Evolutionary conservation across 2,329 filamentous ascomycete species (phyloP).

Genomic region (Microsporum audouinii): DNA sequence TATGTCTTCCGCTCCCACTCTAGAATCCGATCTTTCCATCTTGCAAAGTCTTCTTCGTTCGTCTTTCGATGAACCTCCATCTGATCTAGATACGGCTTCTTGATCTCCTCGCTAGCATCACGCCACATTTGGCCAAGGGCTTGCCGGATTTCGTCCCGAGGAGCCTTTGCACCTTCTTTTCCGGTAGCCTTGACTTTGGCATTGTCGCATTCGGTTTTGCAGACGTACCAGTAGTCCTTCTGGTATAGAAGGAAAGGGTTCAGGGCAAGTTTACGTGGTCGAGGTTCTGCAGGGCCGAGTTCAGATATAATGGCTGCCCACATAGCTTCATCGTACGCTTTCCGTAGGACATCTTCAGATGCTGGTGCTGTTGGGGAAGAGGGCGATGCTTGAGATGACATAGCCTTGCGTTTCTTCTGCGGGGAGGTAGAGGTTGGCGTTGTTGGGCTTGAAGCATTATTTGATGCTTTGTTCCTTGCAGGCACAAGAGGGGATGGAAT

Average conservation of each 20-base stretch:
- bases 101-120: slow-evolving; percentile 56
- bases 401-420: slow-evolving; percentile 20
- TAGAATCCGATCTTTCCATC: slow-evolving; percentile 61
- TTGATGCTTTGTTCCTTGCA: slow-evolving; percentile 43
- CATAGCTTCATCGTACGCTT: slow-evolving; percentile 48
- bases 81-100: slow-evolving; percentile 65
- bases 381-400: not conserved
- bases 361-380: not conserved
- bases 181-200: slow-evolving; percentile 53
- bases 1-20: slow-evolving; percentile 34
- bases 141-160: slow-evolving; percentile 63
- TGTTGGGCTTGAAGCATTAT: slow-evolving; percentile 18
- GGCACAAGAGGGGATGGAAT: slow-evolving; percentile 63
- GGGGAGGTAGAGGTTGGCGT: slow-evolving; percentile 16
- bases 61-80: slow-evolving; percentile 58
- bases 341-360: slow-evolving; percentile 23
- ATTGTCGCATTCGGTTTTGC: slow-evolving; percentile 57
- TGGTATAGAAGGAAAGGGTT: slow-evolving; percentile 88
- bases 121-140: slow-evolving; percentile 89
- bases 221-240: slow-evolving; percentile 56
- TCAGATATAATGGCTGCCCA: slow-evolving; percentile 45
- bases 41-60: slow-evolving; percentile 51
- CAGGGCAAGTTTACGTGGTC: slow-evolving; percentile 59
- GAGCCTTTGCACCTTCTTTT: slow-evolving; percentile 55
- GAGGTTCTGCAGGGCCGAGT: slow-evolving; percentile 64